phyloP scores from a whole-genome alignment of 768 basidiomycete genomes.

The Xanthoconium purpureum region DNA sequence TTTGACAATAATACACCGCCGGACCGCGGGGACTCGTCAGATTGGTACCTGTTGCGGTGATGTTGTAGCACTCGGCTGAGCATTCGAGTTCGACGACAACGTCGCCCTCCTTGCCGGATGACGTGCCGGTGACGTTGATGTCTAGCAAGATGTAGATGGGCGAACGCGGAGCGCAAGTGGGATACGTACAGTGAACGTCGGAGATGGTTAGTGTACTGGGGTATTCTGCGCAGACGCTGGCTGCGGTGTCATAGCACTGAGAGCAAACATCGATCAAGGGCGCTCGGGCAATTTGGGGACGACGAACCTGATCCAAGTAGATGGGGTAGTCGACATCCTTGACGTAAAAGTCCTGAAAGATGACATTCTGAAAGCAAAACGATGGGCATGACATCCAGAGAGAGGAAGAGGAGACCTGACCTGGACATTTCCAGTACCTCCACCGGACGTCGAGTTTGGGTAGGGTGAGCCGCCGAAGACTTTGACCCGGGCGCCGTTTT shows the following conservation, averaged over 20 bases:
- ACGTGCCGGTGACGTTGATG: constrained; percentile 41
- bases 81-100: constrained; percentile 45
- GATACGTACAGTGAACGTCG: constrained; percentile 39
- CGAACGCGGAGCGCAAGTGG: background rate
- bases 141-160: constrained; percentile 14
- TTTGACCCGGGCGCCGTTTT: constrained; percentile 53
- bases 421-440: constrained; percentile 42
- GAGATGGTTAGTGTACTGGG: constrained; percentile 38
- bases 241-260: constrained; percentile 38
- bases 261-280: background rate
- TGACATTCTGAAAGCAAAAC: constrained; percentile 15
- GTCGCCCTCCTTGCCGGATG: constrained; percentile 37
- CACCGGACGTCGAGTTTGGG: constrained; percentile 38
- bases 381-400: background rate
- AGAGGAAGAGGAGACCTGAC: constrained; percentile 12
- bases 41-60: constrained; percentile 33
- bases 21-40: constrained; percentile 31
- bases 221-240: constrained; percentile 36
- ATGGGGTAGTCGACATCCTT: constrained; percentile 43
- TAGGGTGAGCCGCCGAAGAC: constrained; percentile 45
- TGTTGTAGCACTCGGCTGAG: constrained; percentile 35
- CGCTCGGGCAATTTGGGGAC: too few relatives aligned
- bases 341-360: constrained; percentile 27
- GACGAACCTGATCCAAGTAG: constrained; percentile 34
- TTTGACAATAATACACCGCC: constrained; percentile 35